These are phyloP conservation scores for Chamaecyparis obtusa DNA, from an alignment of 75 land plant genomes.

Conservation along the genomic window DNA sequence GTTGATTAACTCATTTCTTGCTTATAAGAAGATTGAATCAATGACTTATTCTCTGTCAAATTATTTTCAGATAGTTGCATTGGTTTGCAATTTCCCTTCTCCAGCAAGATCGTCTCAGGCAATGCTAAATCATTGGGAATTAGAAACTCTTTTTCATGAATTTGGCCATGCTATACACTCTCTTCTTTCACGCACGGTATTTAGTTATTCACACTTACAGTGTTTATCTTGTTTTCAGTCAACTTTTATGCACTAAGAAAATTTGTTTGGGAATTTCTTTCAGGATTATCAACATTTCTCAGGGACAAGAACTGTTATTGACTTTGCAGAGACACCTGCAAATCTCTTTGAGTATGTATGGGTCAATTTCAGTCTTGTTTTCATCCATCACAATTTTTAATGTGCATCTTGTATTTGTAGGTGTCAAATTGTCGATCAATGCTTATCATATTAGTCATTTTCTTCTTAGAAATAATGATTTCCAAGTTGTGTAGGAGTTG, in stretches of 20 bases:
- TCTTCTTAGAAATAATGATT: background rate
- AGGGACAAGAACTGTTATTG: constrained; percentile 92
- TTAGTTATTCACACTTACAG: background rate
- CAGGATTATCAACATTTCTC: constrained; percentile 99
- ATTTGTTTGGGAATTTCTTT: constrained; percentile 5
- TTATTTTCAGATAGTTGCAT: constrained; percentile 73
- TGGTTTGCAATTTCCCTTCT: constrained; percentile 83
- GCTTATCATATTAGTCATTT: background rate
- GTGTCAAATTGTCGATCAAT: background rate
- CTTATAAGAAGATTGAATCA: background rate
- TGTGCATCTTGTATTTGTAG: background rate
- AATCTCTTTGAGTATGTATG: constrained; percentile 85
- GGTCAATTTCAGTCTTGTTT: background rate
- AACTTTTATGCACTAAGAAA: background rate
- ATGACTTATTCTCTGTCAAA: background rate
- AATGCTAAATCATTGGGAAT: constrained; percentile 75
- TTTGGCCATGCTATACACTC: constrained; percentile 99
- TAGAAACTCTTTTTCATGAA: constrained; percentile 96
- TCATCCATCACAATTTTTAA: background rate
- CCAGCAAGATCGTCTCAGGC: constrained; percentile 39
- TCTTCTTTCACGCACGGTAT: constrained; percentile 91
- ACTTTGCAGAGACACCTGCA: constrained; percentile 94
- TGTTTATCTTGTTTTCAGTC: background rate
- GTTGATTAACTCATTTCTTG: background rate
- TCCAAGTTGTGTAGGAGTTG: no score